Evolutionary conservation across 805 yeast species (phyloP), one percentile per base, ranked within the genome.

Genomic region (Danielia reshetovae): DNA sequence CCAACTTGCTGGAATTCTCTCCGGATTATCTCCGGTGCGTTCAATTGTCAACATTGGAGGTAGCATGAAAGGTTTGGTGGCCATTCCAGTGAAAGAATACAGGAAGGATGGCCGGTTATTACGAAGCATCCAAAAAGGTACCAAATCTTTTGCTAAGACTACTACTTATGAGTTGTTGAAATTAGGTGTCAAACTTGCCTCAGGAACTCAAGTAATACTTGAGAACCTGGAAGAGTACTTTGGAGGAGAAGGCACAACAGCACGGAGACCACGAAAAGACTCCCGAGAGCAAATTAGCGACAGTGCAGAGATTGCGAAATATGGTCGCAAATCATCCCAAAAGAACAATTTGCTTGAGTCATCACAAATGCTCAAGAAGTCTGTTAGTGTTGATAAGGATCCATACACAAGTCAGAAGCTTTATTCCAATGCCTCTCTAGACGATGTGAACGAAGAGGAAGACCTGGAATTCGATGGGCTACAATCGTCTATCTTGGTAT

Each of bases 1-100:
- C 21, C 97, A 90, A 59, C 57, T 93, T 9, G 75, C 79, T 6
- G 90, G 88, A 2, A 80, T 93, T 6, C 59, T 93, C 11, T 77
- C 88, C 0, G 98, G 97, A 0, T 62, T 93, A 18, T 81, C 89
- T 0, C 90, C 97, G 0, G 74, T 90, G 5, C 69, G 81, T 42
- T 79, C 96, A 0, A 62, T 88, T 17, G 81, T 85, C 10, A 77
- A 81, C 39, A 72, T 90, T 18, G 89, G 95, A 0, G 70, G 83
- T 3, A 95, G 95, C 0, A 71, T 89, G 32, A 77, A 76, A 42
- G 83, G 85, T 32, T 62, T 89, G 32, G 72, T 88, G 5, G 75
- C 78, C 1, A 75, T 84, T 8, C 95, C 96, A 0, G 57, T 84
- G 1, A 69, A 72, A 35, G 95, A 87, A 40, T 85, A 85, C 46